Base-by-base conservation (phyloP, 139 green algal genomes). In the Ulvella scutata region DNA sequence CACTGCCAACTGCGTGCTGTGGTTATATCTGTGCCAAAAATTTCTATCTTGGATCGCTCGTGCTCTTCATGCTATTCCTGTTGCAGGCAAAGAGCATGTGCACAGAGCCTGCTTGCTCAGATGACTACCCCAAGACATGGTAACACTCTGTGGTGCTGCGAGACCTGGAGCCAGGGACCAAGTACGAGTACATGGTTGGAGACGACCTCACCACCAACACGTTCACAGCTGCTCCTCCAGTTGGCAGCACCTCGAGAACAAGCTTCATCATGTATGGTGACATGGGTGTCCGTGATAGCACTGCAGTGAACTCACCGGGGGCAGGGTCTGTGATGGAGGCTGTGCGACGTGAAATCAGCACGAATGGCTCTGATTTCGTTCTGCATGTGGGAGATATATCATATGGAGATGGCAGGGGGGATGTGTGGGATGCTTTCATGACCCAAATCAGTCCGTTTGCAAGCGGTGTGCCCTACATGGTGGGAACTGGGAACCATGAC, bases 401-500 rank as follows among this genome's bases (percentile, higher is more conserved):
- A 4, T 91, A 91, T 38, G 79, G 77, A 1, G 51, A 75, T 4
- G 74, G 74, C 28, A 21, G 43, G 26, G 26, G 36, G 3, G 75
- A 87, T 26, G 77, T 87, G 29, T 96, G 90, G 90, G 88, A 92
- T 62, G 67, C 62, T 0, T 96, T 94, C 72, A 90, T 93, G 86
- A 78, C 81, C 2, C 34, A 72, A 4, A 92, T 94, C 61, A 75
- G 91, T 79, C 86, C 88, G 2, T 39, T 90, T 21, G 84, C 88
- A 10, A 43, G 51, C 3, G 61, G 73, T 4, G 75, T 85, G 36
- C 89, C 90, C 13, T 93, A 91, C 85, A 90, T 92, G 85, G 83
- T 93, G 37, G 83, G 61, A 33, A 72, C 86, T 34, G 90, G 90
- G 74, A 96, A 96, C 78, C 89, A 94, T 74, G 90, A 93, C 80